These are phyloP conservation scores for Cordyceps javanica DNA, from an alignment of 2,329 filamentous ascomycete genomes.

Conservation along the genomic window DNA sequence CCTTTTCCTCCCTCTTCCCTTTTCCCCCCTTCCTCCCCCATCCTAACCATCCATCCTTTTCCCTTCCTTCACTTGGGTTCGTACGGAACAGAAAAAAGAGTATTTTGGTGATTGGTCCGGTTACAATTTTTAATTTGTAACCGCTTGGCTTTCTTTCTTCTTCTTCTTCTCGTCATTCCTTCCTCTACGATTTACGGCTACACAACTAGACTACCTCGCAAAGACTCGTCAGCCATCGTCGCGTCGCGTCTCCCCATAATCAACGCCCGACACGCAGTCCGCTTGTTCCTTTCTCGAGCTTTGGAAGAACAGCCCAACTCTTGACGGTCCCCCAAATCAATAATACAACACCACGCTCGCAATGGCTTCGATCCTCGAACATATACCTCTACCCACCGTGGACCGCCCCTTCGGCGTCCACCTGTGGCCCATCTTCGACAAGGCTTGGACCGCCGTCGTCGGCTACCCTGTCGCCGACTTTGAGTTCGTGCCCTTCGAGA, in stretches of 20 bases:
- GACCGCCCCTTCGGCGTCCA: slow-evolving; percentile 88
- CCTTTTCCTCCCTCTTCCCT: slow-evolving; percentile 12
- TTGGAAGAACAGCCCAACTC: not conserved
- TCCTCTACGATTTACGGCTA: slow-evolving; percentile 16
- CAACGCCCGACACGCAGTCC: not conserved
- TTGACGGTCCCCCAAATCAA: slow-evolving; percentile 13
- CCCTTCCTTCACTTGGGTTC: slow-evolving; percentile 17
- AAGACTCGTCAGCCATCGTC: not conserved
- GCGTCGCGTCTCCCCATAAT: not conserved
- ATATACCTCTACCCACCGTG: slow-evolving; percentile 67
- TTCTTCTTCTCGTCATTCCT: slow-evolving; percentile 31
- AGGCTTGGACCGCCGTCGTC: slow-evolving; percentile 67
- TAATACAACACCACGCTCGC: slow-evolving; percentile 14
- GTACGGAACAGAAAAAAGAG: not conserved
- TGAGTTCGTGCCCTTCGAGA: slow-evolving; percentile 71
- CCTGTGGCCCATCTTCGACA: slow-evolving; percentile 92
- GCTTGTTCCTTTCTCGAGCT: not conserved
- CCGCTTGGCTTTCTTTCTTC: not conserved
- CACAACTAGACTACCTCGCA: slow-evolving; percentile 2
- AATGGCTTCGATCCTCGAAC: slow-evolving; percentile 45
- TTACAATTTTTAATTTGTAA: not conserved
- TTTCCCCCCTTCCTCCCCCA: slow-evolving; percentile 25
- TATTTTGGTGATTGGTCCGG: slow-evolving; percentile 4
- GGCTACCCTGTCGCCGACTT: slow-evolving; percentile 87
- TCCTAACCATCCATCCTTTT: slow-evolving; percentile 1